Evolutionary conservation across 2,329 filamentous ascomycete genomes (phyloP), one percentile per base, ranked within the genome.

Genomic region (Nemania serpens): DNA sequence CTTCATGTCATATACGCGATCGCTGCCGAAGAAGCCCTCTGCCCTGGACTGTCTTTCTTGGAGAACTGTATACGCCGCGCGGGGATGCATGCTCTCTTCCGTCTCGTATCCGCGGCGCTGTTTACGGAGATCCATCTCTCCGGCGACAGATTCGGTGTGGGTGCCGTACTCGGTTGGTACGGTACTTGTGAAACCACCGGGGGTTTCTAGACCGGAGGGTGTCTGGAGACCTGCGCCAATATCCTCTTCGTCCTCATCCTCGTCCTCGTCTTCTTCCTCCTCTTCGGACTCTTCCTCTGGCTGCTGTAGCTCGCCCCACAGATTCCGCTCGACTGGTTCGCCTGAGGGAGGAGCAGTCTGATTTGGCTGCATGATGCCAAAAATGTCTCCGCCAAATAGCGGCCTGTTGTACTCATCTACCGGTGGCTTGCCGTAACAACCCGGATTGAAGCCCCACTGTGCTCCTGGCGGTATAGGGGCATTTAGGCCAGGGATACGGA

Each of bases 11-110:
- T 99, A 99, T 15, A 90, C 90, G 72, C 92, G 90, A 74, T 98
- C 94, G 69, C 91, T 93, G 68, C 95, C 95, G 74, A 99, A 98
- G 85, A 99, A 98, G 47, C 95, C 95, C 69, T 93, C 90, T 5
- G 91, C 87, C 53, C 89, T 87, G 20, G 93, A 89, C 73, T 94
- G 89, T 59, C 91, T 90, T 78, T 99, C 94, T 11, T 92, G 92
- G 20, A 99, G 84, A 49, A 99, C 88, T 18, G 92, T 93, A 76
- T 95, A 97, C 15, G 95, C 93, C 20, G 89, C 88, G 65, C 91
- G 88, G 7, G 91, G 91, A 39, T 86, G 83, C 0, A 87, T 86
- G 63, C 79, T 81, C 59, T 96, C 92, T 74, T 97, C 93, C 0
- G 93, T 96, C 70, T 97, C 93, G 61, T 88, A 93, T 55, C 93